Evolutionary conservation across 345 rosid genomes (phyloP), one percentile per base, ranked within the genome.

Genomic region (Carallia pectinifolia): DNA sequence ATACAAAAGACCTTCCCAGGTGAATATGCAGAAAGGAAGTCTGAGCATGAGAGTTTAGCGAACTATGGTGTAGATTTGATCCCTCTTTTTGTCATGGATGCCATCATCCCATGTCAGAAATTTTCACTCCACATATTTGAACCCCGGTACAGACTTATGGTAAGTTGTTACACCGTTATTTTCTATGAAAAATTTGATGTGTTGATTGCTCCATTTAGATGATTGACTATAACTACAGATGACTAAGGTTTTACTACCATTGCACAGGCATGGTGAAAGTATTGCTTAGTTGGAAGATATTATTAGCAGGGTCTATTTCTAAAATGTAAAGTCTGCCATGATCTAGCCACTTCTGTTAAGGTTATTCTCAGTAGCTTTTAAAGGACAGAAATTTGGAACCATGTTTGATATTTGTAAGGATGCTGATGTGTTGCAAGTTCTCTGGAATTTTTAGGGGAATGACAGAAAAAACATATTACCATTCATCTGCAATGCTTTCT

Each of bases 51-150:
- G 60, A 86, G 87, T 74, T 76, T 91, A 81, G 81, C 81, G 13
- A 88, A 89, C 83, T 69, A 80, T 53, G 97, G 99, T 71, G 86
- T 78, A 85, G 97, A 95, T 79, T 72, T 82, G 74, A 79, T 95
- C 73, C 99, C 97, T 58, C 95, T 95, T 71, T 91, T 90, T 74
- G 97, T 91, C 76, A 85, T 90, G 97, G 97, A 95, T 79, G 95
- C 85, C 70, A 88, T 86, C 52, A 85, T 91, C 66, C 98, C 98
- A 58, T 88, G 96, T 75, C 97, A 91, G 77, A 94, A 89, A 87
- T 77, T 87, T 79, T 88, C 85, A 56, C 97, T 94, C 67, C 86
- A 86, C 70, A 94, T 94, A 74, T 91, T 90, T 82, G 97, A 94
- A 83, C 98, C 98, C 17, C 85, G 96, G 36, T 91, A 94, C 71